Base-by-base conservation (phyloP, 805 yeast species). In the Grigorovia humatica region DNA sequence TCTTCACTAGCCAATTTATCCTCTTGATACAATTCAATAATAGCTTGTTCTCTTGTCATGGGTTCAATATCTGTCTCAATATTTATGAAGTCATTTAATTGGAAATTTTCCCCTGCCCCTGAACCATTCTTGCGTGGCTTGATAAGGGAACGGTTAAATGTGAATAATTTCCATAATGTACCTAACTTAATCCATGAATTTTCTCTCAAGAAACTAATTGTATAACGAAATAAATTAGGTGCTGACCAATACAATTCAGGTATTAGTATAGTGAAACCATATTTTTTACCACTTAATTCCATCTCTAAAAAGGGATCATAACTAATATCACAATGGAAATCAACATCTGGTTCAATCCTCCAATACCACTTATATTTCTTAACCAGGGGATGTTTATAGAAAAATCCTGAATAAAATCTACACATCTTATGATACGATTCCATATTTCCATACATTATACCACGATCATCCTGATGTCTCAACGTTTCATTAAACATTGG, bases 341-440 rank as follows among this genome's bases (percentile, higher is more conserved):
- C 83, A 43, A 91, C 93, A 57, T 85, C 85, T 3, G 98, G 98
- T 67, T 93, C 99, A 15, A 93, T 89, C 51, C 98, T 76, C 96
- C 97, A 90, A 69, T 89, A 91, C 95, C 96, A 91, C 55, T 89
- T 88, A 51, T 81, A 75, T 54, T 80, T 76, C 50, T 69, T 68
- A 45, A 91, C 83, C 55, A 87, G 64, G 5, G 85, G 87, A 66
- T 91, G 96, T 54, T 82, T 79, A 70, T 79, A 88, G 63, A 91
- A 91, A 52, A 74, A 74, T 1, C 96, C 96, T 0, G 95, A 81
- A 63, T 86, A 88, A 65, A 84, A 90, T 17, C 96, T 75, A 65
- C 98, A 91, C 98, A 91, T 91, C 62, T 85, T 84, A 66, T 91
- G 97, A 63, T 91, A 93, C 4, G 91, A 80, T 49, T 77, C 83